These are phyloP conservation scores for Pestalotiopsis sp. DNA, from an alignment of 2,329 filamentous ascomycete species.

Conservation along the genomic window DNA sequence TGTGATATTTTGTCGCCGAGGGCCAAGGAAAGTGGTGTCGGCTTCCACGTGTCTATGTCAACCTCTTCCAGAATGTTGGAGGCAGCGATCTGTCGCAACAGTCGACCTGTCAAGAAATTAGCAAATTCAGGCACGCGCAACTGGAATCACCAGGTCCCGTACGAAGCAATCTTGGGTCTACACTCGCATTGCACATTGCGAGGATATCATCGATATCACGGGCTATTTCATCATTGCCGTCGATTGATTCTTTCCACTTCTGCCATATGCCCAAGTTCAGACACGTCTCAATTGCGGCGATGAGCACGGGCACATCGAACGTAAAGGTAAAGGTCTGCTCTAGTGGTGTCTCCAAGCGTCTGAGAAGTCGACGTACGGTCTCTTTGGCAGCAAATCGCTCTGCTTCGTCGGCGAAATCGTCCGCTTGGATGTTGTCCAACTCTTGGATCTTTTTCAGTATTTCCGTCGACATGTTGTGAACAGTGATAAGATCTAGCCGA, in stretches of 20 bases:
- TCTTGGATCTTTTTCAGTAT: neutral
- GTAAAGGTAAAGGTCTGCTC: constrained; percentile 21
- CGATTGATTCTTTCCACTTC: constrained; percentile 19
- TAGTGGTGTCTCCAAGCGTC: constrained; percentile 21
- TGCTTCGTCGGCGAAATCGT: constrained; percentile 12
- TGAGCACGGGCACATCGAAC: constrained; percentile 21
- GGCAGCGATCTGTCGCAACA: constrained; percentile 26
- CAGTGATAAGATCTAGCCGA: neutral
- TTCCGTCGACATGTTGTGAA: neutral
- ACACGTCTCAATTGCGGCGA: constrained; percentile 21
- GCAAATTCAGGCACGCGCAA: neutral
- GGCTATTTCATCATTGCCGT: constrained; percentile 14
- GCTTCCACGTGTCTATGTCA: constrained; percentile 26
- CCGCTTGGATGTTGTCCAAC: neutral
- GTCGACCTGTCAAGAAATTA: constrained; percentile 20
- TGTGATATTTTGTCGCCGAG: constrained; percentile 27
- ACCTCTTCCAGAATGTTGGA: constrained; percentile 26
- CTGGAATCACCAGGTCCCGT: neutral
- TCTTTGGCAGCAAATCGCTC: constrained; percentile 22
- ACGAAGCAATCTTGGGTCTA: constrained; percentile 26
- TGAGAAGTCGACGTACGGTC: constrained; percentile 21
- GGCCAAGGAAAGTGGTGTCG: constrained; percentile 27
- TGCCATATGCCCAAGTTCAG: constrained; percentile 25
- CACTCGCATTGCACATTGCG: constrained; percentile 17
- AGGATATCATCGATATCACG: constrained; percentile 21